A percentile compares a stretch with the other conserved stretches of the same genome.
Conservation (phyloP, 495 filamentous ascomycete genomes). For the Mycothermus thermophilus region DNA sequence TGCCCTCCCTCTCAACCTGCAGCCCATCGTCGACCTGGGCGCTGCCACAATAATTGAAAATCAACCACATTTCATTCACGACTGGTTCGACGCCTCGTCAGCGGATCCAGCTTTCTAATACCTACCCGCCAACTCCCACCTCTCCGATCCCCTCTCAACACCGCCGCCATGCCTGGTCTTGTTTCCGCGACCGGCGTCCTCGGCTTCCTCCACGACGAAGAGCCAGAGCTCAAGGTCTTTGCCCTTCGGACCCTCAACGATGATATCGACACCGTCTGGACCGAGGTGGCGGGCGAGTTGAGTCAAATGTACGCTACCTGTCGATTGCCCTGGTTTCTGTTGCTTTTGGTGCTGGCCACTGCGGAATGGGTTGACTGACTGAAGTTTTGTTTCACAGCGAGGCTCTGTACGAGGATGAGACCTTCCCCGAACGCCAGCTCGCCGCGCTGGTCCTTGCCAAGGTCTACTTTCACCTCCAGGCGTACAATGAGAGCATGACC, state of each 20-base stretch:
- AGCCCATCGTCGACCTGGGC: too few species aligned
- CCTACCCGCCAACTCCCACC: neutral
- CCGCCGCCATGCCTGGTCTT: slow-evolving; percentile 64
- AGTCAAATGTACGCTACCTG: slow-evolving; percentile 78
- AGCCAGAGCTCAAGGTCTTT: slow-evolving; percentile 82
- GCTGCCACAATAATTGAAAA: too few species aligned
- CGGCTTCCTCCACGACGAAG: slow-evolving; percentile 89
- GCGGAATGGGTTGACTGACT: too few species aligned
- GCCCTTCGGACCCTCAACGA: slow-evolving; percentile 88
- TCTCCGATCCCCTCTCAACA: neutral
- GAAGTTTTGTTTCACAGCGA: slow-evolving; percentile 66
- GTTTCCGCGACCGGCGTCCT: slow-evolving; percentile 89
- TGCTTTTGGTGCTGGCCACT: too few species aligned
- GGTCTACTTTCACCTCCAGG: slow-evolving; percentile 96
- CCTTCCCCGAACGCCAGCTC: slow-evolving; percentile 84
- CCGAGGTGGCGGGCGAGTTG: slow-evolving; percentile 82
- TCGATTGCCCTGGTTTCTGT: too few species aligned
- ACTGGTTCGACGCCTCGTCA: too few species aligned
- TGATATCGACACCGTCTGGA: slow-evolving; percentile 92
- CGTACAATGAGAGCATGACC: slow-evolving; percentile 98
- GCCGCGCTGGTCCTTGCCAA: slow-evolving; percentile 92
- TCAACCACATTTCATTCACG: too few species aligned
- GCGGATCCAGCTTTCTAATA: neutral
- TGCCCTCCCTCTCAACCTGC: too few species aligned
- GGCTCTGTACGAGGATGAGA: slow-evolving; percentile 91